These are phyloP conservation scores for Neurospora sp. DNA, from an alignment of 495 filamentous ascomycete species.

Conservation along the genomic window DNA sequence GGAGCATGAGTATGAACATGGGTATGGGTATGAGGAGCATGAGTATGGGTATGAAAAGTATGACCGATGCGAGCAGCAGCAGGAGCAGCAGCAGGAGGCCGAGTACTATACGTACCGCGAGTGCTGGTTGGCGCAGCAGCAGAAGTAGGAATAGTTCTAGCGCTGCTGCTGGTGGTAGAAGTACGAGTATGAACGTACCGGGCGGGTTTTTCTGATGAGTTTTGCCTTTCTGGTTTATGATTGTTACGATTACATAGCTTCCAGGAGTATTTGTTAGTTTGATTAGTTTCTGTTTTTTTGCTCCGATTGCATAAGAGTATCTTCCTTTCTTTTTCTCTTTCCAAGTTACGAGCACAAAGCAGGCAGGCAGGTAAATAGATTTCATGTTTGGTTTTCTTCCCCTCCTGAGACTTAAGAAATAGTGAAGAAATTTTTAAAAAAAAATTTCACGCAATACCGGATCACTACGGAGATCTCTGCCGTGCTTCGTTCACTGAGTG, in stretches of 20 bases:
- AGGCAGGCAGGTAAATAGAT: neutral
- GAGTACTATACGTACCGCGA: neutral
- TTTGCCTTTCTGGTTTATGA: neutral
- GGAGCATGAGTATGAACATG: neutral
- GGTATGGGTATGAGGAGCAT: neutral
- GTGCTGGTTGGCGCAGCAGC: neutral
- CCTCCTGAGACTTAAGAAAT: neutral
- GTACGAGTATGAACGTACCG: neutral
- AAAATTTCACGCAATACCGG: neutral
- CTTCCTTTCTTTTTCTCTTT: neutral
- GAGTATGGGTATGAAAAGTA: neutral
- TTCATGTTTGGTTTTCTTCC: neutral
- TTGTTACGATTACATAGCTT: neutral
- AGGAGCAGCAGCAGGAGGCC: neutral
- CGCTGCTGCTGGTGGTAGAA: neutral
- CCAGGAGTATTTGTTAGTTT: neutral
- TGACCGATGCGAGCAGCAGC: neutral
- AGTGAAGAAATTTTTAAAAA: neutral
- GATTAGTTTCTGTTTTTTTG: neutral
- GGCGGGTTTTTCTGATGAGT: neutral
- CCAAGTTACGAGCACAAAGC: neutral
- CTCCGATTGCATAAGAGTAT: neutral
- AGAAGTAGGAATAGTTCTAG: neutral
- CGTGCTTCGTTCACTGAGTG: neutral
- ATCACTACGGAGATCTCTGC: neutral